phyloP scores from a whole-genome alignment of 2,329 filamentous ascomycete species.

The Sporothrix pseudoabietina region DNA sequence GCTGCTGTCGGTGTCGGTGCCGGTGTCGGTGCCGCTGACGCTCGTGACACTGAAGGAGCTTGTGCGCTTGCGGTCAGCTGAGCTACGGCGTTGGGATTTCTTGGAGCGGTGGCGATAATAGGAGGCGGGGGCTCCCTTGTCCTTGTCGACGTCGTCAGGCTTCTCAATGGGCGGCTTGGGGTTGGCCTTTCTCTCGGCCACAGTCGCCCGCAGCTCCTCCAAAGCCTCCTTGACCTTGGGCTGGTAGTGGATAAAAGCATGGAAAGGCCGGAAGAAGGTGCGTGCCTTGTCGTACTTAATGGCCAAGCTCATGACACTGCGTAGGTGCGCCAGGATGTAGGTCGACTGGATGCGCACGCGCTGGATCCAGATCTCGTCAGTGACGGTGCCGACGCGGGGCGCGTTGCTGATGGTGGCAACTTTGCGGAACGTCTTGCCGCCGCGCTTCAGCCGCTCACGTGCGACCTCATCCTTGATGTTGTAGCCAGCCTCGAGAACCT shows the following conservation, averaged over 20 bases:
- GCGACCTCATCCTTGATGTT: slow-evolving; percentile 35
- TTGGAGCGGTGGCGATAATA: not conserved
- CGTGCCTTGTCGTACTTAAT: slow-evolving; percentile 41
- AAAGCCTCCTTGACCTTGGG: slow-evolving; percentile 47
- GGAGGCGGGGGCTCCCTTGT: not conserved
- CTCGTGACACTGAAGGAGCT: not conserved
- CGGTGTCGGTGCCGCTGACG: not conserved
- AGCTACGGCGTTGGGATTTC: not conserved
- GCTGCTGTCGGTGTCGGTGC: not conserved
- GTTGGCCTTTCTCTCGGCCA: slow-evolving; percentile 32
- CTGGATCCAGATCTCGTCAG: slow-evolving; percentile 38
- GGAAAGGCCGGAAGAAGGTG: slow-evolving; percentile 49
- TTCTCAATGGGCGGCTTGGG: slow-evolving; percentile 28
- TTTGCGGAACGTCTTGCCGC: not conserved
- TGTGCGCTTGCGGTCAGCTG: not conserved
- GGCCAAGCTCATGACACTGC: slow-evolving; percentile 34
- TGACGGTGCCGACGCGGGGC: not conserved
- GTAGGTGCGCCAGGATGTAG: slow-evolving; percentile 45
- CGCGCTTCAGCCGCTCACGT: not conserved
- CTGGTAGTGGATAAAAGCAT: slow-evolving; percentile 47
- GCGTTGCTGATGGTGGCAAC: not conserved
- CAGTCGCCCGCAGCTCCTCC: slow-evolving; percentile 36
- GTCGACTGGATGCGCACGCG: slow-evolving; percentile 48
- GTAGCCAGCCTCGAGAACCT: slow-evolving; percentile 40
- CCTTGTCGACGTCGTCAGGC: not conserved